phyloP scores from a whole-genome alignment of 2,329 filamentous ascomycete species.

The Hypoxylon sp. region DNA sequence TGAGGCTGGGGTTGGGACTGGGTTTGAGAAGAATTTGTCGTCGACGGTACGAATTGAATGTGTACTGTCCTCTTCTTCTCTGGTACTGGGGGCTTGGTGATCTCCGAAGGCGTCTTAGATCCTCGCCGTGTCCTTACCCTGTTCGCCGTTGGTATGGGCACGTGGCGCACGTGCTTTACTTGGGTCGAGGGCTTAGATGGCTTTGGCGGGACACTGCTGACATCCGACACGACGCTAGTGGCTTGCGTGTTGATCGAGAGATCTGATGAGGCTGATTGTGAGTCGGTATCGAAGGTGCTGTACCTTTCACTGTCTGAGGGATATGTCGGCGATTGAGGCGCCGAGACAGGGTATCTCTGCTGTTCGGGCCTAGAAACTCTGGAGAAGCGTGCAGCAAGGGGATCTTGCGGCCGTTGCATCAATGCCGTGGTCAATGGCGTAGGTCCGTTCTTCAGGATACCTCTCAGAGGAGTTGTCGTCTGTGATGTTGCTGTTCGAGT shows the following conservation, averaged over 20 bases:
- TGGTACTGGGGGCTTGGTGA: constrained; percentile 48
- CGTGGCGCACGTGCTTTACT: constrained; percentile 52
- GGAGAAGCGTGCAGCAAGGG: constrained; percentile 53
- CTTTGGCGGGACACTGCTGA: constrained; percentile 44
- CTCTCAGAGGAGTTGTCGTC: constrained; percentile 45
- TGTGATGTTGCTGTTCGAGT: constrained; percentile 43
- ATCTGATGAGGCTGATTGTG: constrained; percentile 56
- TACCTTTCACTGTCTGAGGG: constrained; percentile 50
- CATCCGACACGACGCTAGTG: constrained; percentile 57
- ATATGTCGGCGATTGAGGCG: constrained; percentile 50
- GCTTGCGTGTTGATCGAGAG: constrained; percentile 58
- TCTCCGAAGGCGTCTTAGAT: constrained; percentile 46
- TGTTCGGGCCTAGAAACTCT: constrained; percentile 47
- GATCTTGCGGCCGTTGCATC: constrained; percentile 43
- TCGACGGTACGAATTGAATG: constrained; percentile 51
- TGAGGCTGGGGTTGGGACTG: constrained; percentile 17
- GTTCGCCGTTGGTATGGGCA: constrained; percentile 46
- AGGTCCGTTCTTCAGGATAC: constrained; percentile 51
- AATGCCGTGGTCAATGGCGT: constrained; percentile 24
- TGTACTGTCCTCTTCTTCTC: constrained; percentile 52
- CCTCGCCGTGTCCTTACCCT: constrained; percentile 50
- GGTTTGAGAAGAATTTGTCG: constrained; percentile 12
- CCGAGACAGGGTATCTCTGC: constrained; percentile 39
- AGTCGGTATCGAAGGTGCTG: constrained; percentile 55
- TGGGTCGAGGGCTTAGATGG: constrained; percentile 46